phyloP scores from a whole-genome alignment of 345 rosid species.

The Hibiscus syriacus region DNA sequence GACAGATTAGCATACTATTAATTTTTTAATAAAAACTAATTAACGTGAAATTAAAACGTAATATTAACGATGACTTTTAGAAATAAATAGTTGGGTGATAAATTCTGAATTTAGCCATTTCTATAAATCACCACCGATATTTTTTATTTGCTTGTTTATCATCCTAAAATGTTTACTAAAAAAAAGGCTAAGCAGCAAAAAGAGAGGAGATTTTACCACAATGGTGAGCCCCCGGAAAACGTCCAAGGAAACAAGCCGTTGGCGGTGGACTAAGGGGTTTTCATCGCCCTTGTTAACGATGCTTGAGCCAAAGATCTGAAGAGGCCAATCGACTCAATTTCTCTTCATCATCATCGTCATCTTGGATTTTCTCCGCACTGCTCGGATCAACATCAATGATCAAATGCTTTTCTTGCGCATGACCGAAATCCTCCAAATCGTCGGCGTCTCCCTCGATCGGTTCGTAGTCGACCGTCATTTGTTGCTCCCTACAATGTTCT shows the following conservation, averaged over 20 bases:
- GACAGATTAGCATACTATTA: no score
- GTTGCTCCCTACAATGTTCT: background rate
- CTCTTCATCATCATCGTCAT: conserved; percentile 12
- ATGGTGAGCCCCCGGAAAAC: conserved; percentile 75
- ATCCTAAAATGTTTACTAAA: no score
- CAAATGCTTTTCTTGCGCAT: background rate
- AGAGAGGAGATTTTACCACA: conserved; percentile 25
- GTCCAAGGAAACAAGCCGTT: conserved; percentile 55
- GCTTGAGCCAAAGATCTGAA: conserved; percentile 26
- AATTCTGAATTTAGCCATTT: no score
- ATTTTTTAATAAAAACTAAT: no score
- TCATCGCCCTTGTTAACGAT: conserved; percentile 1
- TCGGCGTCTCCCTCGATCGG: background rate
- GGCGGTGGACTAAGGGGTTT: conserved; percentile 4
- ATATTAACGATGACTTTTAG: no score
- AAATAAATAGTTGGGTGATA: no score
- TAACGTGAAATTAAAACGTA: no score
- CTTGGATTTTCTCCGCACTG: background rate
- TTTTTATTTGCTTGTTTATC: no score
- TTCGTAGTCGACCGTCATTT: conserved; percentile 3
- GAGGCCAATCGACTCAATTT: conserved; percentile 17
- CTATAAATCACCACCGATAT: no score
- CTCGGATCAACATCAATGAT: background rate
- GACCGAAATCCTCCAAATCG: background rate
- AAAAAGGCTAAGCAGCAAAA: background rate